A percentile compares a stretch with the other conserved stretches of the same genome.
Evolutionary conservation across 2,329 filamentous ascomycete genomes (phyloP).

Genomic region (Endothia cerciana): DNA sequence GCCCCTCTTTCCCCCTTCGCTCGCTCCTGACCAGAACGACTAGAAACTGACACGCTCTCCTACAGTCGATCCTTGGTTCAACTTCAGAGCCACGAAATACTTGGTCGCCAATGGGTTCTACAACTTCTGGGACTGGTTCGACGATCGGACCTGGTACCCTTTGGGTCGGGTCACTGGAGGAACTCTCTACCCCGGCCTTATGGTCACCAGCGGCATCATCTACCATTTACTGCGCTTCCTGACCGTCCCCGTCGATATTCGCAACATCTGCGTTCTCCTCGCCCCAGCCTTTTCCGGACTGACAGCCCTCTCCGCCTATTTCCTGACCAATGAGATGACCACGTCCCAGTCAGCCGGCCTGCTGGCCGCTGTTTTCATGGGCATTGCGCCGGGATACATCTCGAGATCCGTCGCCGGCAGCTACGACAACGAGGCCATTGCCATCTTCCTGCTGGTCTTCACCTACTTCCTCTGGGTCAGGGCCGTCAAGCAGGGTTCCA

Average conservation of each 20-base stretch:
- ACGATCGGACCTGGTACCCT: slow-evolving; percentile 99
- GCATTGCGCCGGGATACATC: slow-evolving; percentile 96
- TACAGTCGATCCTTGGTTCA: slow-evolving; percentile 95
- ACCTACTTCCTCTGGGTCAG: slow-evolving; percentile 99
- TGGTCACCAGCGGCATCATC: slow-evolving; percentile 98
- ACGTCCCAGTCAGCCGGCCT: slow-evolving; percentile 93
- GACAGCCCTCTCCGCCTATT: slow-evolving; percentile 90
- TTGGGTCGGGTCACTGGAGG: slow-evolving; percentile 97
- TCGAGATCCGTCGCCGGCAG: slow-evolving; percentile 96
- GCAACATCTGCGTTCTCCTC: slow-evolving; percentile 97
- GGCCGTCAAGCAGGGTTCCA: slow-evolving; percentile 92
- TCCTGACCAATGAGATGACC: slow-evolving; percentile 96
- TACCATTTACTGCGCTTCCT: slow-evolving; percentile 91
- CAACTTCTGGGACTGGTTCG: slow-evolving; percentile 99
- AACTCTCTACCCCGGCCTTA: slow-evolving; percentile 96
- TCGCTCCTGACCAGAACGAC: slow-evolving; percentile 11
- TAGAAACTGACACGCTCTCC: slow-evolving; percentile 34
- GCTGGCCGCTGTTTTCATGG: slow-evolving; percentile 94
- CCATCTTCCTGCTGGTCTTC: slow-evolving; percentile 97
- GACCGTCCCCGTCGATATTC: slow-evolving; percentile 92
- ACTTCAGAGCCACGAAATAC: slow-evolving; percentile 98
- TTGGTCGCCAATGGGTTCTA: slow-evolving; percentile 96
- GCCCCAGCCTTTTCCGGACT: slow-evolving; percentile 93
- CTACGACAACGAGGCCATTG: slow-evolving; percentile 99
- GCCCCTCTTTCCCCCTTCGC: slow-evolving; percentile 55